Evolutionary conservation across 2,329 filamentous ascomycete genomes (phyloP), one percentile per base, ranked within the genome.

Genomic region (Xylaria sp.): DNA sequence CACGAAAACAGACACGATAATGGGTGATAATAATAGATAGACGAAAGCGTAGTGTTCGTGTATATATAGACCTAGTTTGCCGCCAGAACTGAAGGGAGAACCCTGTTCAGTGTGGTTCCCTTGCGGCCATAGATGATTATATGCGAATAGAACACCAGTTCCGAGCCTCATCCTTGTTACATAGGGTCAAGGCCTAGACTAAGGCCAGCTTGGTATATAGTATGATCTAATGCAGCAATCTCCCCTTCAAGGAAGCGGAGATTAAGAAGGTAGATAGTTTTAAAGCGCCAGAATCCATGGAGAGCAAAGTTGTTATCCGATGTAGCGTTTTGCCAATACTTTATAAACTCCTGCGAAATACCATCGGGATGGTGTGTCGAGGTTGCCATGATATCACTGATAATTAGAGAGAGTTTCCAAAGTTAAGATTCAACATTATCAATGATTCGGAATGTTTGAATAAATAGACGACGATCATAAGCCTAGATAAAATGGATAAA

Each of bases 241-340:
- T 56, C 50, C 25, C 23, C 50, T 78, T 80, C 18, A 80, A 63
- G 3, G 79, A 70, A 56, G 25, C 60, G 60, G 23, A 56, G 39
- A n/a, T 57, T 56, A 25, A 63, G 20, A 3, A 56, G 60, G 15
- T 81, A 78, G 6, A 73, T 68, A 0, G 74, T 76, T 45, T 76
- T 78, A 58, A 76, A 78, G 4, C 76, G 72, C 10, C 74, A 72
- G 46, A 77, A 76, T 0, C 75, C 73, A 60, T 76, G 70, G 3
- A 77, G 63, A 10, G 74, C 75, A 2, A 77, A 36, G 50, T 74
- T 74, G 55, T 67, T 74, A 28, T 77, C 74, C 1, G 69, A 72
- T 1, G 74, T 78, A 23, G 67, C 73, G n/a, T 28, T 61, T 23
- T 72, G 60, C 76, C 74, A 76, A 41, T 68, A 60, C 5, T 57